phyloP scores from a whole-genome alignment of 352 stramenopile genomes.

The Phytophthora multivora region DNA sequence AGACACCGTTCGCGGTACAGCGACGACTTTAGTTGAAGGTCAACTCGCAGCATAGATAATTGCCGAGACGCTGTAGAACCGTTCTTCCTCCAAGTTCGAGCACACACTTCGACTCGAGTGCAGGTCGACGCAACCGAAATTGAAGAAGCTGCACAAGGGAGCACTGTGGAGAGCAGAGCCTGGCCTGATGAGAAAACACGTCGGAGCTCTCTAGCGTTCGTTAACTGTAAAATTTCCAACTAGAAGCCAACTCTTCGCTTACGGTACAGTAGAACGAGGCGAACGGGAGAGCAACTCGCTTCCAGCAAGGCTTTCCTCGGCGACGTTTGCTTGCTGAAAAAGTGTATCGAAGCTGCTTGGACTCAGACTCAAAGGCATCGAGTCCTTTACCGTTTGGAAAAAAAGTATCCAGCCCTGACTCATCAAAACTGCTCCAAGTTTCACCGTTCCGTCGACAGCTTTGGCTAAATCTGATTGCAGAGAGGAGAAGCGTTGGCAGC shows the following conservation, averaged over 20 bases:
- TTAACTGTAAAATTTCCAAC: background rate
- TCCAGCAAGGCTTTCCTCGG: background rate
- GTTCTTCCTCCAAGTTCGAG: background rate
- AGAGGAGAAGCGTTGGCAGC: background rate
- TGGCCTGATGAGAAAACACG: background rate
- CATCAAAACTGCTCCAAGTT: background rate
- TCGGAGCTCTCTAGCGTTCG: slow-evolving; percentile 4
- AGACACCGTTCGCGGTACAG: no score
- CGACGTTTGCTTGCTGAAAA: slow-evolving; percentile 6
- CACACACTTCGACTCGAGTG: no score
- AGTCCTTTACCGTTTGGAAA: no score
- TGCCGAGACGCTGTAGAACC: slow-evolving; percentile 10
- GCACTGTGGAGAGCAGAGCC: slow-evolving; percentile 9
- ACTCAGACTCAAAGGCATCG: no score
- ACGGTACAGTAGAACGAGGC: no score
- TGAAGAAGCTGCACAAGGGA: no score
- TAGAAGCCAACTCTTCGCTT: background rate
- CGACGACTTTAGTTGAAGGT: slow-evolving; percentile 12
- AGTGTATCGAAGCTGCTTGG: background rate
- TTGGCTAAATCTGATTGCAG: slow-evolving; percentile 2
- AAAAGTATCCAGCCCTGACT: slow-evolving; percentile 10
- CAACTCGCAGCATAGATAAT: slow-evolving; percentile 20
- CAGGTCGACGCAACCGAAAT: background rate
- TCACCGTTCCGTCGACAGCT: no score
- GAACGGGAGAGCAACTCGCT: background rate